A percentile compares a stretch with the other conserved stretches of the same genome.
These are phyloP conservation scores for Calonectria pteridis DNA, from an alignment of 2,329 filamentous ascomycete genomes.

Conservation along the genomic window DNA sequence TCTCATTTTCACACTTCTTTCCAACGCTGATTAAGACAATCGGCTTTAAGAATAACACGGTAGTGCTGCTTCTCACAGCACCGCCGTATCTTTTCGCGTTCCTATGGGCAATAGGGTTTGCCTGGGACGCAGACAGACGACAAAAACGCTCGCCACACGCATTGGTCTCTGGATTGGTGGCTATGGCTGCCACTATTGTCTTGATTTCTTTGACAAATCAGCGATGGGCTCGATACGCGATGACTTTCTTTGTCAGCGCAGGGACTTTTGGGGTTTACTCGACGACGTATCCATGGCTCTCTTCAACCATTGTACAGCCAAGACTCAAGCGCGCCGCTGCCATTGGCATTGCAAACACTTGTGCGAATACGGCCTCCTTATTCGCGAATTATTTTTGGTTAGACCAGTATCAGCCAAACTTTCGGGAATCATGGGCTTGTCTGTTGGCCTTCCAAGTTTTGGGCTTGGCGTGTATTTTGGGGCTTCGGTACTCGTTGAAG, in stretches of 20 bases:
- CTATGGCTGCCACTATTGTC: background rate
- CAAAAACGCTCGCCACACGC: background rate
- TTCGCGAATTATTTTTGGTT: conserved; percentile 4
- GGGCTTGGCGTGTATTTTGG: background rate
- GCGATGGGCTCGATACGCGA: background rate
- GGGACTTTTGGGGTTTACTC: background rate
- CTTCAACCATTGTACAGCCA: background rate
- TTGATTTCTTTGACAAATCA: background rate
- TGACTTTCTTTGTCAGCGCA: background rate
- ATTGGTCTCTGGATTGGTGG: background rate
- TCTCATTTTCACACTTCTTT: background rate
- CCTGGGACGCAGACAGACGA: background rate
- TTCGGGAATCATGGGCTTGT: background rate
- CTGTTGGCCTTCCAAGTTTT: background rate
- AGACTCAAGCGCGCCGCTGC: background rate
- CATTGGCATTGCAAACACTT: background rate
- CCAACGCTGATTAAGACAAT: background rate
- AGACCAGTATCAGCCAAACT: background rate
- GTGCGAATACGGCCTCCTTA: background rate
- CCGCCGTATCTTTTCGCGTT: background rate
- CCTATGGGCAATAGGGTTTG: background rate
- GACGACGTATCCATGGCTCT: background rate
- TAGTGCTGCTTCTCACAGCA: background rate
- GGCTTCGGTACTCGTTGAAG: background rate
- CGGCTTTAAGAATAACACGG: background rate